Percentiles rank a stretch among this genome's conserved stretches.
phyloP scores from a whole-genome alignment of 257 asterid genomes.

The Solanum verrucosum region DNA sequence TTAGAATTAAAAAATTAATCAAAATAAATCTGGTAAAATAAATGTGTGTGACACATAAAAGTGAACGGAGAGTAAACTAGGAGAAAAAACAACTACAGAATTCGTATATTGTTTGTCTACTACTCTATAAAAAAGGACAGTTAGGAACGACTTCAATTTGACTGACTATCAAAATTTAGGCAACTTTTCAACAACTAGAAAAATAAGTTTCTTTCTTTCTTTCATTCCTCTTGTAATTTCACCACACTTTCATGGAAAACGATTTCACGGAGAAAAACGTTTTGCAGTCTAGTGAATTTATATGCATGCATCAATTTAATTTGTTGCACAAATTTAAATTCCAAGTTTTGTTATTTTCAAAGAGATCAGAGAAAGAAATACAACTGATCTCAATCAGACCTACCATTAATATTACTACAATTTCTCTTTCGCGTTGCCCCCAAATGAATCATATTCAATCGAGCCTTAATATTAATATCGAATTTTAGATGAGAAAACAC shows the following conservation, averaged over 20 bases:
- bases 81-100: neutral
- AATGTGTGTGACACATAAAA: neutral
- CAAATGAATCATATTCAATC: neutral
- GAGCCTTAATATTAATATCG: neutral
- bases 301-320: neutral
- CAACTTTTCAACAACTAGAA: neutral
- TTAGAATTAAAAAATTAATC: no score
- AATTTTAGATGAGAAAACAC: neutral
- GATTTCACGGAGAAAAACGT: neutral
- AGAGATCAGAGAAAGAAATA: neutral
- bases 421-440: no score
- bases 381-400: neutral
- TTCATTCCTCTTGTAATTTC: neutral
- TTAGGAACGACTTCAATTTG: neutral
- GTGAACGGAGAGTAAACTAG: neutral
- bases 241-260: neutral
- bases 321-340: neutral
- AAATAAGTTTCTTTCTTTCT: neutral
- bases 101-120: neutral
- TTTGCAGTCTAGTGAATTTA: neutral
- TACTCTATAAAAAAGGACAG: neutral
- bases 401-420: no score
- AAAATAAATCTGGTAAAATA: no score
- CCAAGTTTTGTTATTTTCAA: neutral
- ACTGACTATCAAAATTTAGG: neutral